Base-by-base conservation (phyloP, 2,329 filamentous ascomycete genomes). In the Eutypa lata region DNA sequence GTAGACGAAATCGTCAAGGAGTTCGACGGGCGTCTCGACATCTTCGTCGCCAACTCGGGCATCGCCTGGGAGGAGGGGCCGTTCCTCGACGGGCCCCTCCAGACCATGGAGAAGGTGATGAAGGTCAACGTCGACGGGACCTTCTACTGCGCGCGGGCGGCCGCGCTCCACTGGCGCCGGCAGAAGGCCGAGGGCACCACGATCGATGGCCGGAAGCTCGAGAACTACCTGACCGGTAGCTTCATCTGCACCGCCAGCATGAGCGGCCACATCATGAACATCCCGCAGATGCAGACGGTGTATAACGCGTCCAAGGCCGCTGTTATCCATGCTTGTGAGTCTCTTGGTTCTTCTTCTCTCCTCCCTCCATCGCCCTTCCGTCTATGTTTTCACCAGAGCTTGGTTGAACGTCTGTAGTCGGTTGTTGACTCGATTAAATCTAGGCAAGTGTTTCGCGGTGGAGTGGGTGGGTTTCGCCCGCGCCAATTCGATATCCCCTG, bases 201-300 rank as follows among this genome's bases (percentile, higher is more conserved):
- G 24, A 59, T 80, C 44, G 77, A 85, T 64, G 86, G 87, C 53
- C 78, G 82, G 65, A 77, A 78, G 63, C 73, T 89, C 22, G 76
- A 82, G 48, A 76, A 79, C 58, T 89, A 81, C 65, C 76, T 73
- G 2, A 75, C 79, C 24, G 88, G 89, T 21, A 88, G 84, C 67
- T 90, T 93, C 69, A 84, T 93, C 60, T 86, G 86, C 24, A 93
- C 90, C 7, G 86, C 89, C 1, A 88, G 84, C 53, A 92, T 93
- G 82, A 88, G 83, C 60, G 89, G 85, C 3, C 88, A 88, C 66
- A 87, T 92, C 61, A 87, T 85, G 67, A 92, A 91, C 67, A 79
- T 90, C 53, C 89, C 89, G 6, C 88, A 91, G 73, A 67, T 86
- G 60, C 89, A 92, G 73, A 78, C 85, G 6, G 82, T 86, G 8